Conservation (phyloP, 2,329 filamentous ascomycete species). For the Epichloe coenophiala region DNA sequence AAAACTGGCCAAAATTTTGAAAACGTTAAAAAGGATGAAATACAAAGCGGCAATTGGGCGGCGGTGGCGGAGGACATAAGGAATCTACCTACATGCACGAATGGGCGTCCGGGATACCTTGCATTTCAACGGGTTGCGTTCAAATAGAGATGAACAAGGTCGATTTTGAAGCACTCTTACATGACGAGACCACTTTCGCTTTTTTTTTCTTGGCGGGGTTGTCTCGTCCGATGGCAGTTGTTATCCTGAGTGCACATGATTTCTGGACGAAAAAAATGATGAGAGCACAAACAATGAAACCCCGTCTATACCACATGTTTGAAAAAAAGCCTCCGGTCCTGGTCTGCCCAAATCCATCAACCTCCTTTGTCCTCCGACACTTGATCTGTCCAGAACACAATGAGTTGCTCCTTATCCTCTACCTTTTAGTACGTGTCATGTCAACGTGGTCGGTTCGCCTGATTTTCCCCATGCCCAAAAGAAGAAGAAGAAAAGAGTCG, state of each 20-base stretch:
- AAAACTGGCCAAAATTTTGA: slow-evolving; percentile 5
- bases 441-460: too few species aligned
- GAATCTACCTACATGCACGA: slow-evolving; percentile 27
- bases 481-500: too few species aligned
- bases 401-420: slow-evolving; percentile 24
- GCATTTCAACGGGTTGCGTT: slow-evolving; percentile 27
- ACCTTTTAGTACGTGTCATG: slow-evolving; percentile 9
- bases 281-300: too few species aligned
- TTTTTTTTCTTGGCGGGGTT: too few species aligned
- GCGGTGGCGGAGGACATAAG: slow-evolving; percentile 15
- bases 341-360: slow-evolving; percentile 11
- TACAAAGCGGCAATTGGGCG: slow-evolving; percentile 2
- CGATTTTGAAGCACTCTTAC: slow-evolving; percentile 20
- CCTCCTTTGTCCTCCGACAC: slow-evolving; percentile 20
- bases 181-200: too few species aligned
- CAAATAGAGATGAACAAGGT: slow-evolving; percentile 24
- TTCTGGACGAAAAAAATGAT: too few species aligned
- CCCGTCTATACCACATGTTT: slow-evolving; percentile 9
- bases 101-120: slow-evolving; percentile 44
- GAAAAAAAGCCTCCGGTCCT: slow-evolving; percentile 11
- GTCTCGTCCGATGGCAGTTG: too few species aligned
- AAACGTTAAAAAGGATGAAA: slow-evolving; percentile 11
- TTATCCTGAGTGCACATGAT: too few species aligned
- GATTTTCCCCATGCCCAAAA: too few species aligned
- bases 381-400: slow-evolving; percentile 26